These are phyloP conservation scores for Mycogone perniciosa DNA, from an alignment of 2,329 filamentous ascomycete species.

Conservation along the genomic window DNA sequence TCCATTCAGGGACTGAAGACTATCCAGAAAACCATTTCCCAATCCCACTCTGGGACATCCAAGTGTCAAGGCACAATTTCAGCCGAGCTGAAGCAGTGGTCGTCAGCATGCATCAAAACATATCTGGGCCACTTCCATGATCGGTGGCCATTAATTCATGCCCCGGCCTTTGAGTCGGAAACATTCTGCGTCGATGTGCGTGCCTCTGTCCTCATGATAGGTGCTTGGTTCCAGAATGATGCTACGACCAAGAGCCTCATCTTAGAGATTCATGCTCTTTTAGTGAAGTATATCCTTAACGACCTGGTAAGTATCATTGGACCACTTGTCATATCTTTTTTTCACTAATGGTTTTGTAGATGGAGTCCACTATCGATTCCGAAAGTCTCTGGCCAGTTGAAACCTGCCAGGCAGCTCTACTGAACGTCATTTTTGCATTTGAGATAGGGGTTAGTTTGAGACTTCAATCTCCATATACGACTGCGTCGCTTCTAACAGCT, in stretches of 20 bases:
- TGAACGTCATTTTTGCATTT: slow-evolving; percentile 35
- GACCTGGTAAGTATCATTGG: slow-evolving; percentile 21
- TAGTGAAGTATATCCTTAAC: slow-evolving; percentile 26
- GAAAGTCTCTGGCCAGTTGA: slow-evolving; percentile 24
- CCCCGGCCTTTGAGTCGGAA: slow-evolving; percentile 28
- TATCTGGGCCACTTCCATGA: slow-evolving; percentile 38
- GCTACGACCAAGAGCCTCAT: slow-evolving; percentile 21
- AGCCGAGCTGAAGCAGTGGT: slow-evolving; percentile 17
- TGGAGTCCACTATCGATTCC: slow-evolving; percentile 13
- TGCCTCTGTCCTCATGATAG: slow-evolving; percentile 32
- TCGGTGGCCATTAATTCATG: slow-evolving; percentile 36
- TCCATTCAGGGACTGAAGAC: slow-evolving; percentile 4
- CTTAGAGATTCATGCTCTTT: slow-evolving; percentile 24
- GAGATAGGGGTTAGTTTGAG: slow-evolving; percentile 26
- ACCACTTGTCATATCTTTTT: not conserved
- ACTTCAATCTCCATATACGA: not conserved
- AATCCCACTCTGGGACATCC: not conserved
- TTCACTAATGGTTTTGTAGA: not conserved
- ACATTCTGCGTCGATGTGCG: slow-evolving; percentile 21
- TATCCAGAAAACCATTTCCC: slow-evolving; percentile 8
- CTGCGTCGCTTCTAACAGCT: not conserved
- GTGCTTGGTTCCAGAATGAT: slow-evolving; percentile 30
- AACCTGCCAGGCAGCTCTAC: slow-evolving; percentile 29
- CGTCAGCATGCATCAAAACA: slow-evolving; percentile 17
- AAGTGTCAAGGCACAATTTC: not conserved